Evolutionary conservation across 495 filamentous ascomycete species (phyloP).

Genomic region (Trichocladium uniseriatum): DNA sequence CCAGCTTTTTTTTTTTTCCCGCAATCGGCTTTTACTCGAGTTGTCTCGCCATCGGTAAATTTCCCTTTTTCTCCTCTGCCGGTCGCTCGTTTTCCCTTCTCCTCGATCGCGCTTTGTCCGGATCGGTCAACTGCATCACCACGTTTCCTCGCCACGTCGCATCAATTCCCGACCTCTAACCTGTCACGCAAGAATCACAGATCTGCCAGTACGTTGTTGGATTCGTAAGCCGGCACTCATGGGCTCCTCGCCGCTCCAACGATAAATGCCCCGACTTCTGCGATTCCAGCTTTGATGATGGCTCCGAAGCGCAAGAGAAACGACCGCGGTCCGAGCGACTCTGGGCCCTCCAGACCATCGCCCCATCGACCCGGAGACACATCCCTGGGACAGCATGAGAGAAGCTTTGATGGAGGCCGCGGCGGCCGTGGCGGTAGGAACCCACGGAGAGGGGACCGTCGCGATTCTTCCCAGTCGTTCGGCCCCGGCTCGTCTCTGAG

Average conservation of each 20-base stretch:
- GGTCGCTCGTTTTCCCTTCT: conserved; percentile 2
- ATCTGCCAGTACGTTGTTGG: neutral
- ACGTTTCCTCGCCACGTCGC: neutral
- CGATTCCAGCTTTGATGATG: conserved; percentile 27
- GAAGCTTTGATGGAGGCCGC: conserved; percentile 34
- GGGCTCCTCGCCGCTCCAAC: conserved; percentile 14
- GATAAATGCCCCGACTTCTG: conserved; percentile 20
- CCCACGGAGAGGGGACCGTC: conserved; percentile 33
- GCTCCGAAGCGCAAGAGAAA: conserved; percentile 47
- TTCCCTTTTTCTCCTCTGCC: neutral
- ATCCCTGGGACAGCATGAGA: conserved; percentile 40
- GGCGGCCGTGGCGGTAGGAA: conserved; percentile 32
- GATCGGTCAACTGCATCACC: neutral
- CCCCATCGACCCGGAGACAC: conserved; percentile 45
- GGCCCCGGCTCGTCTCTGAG: conserved; percentile 8
- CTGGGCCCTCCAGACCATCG: conserved; percentile 37
- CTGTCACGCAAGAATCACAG: neutral
- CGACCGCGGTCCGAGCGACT: conserved; percentile 36
- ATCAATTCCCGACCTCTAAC: conserved; percentile 3
- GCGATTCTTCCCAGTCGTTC: conserved; percentile 34
- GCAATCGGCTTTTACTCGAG: neutral
- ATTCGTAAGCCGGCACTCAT: conserved; percentile 1
- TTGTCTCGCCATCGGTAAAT: conserved; percentile 14
- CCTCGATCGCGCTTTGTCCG: neutral
- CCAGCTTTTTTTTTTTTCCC: conserved; percentile 4